Evolutionary conservation across 1,284 basidiomycete genomes (phyloP), one percentile per base, ranked within the genome.

Genomic region (Ceratobasidium papillatum): DNA sequence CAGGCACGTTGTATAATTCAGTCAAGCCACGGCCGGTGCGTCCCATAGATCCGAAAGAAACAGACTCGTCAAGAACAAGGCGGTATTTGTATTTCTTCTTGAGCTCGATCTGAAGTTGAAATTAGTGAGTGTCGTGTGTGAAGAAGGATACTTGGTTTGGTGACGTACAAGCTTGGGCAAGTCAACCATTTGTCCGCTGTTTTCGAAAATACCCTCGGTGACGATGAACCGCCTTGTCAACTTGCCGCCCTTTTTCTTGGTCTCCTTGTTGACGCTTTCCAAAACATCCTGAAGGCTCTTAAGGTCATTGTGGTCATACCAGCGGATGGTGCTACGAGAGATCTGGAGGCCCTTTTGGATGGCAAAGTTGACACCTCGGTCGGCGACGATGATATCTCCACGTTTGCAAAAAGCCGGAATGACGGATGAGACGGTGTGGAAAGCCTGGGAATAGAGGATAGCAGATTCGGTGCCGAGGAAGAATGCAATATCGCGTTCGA

Each of bases 291-390:
- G 95, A 32, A 99, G 87, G 78, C 93, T 95, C 78, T 91, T 89
- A 81, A 96, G 87, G 81, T 98, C 94, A 80, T 98, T 97, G 83
- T 99, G 97, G 78, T 98, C 95, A 82, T 91, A 99, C 95, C 95
- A 99, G 56, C 93, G 89, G 62, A 99, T 89, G 0, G 93, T 96
- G 25, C 92, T 95, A 64, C 98, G 92, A 41, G 94, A 95, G 77
- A 99, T 95, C 82, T 98, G 94, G 38, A 99, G 90, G n/a, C 96
- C 98, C 82, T 97, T 98, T 82, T 99, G 96, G 77, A 99, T 95
- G 27, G 95, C 91, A 83, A 99, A 96, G 83, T 94, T 98, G 79
- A 97, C 92, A 51, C 92, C 91, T 36, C 95, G 90, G 82, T 99
- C 98, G 2, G 95, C 96, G n/a, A 99, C 94, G 80, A 99, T 97